Conservation (phyloP, 495 filamentous ascomycete genomes). For the Pseudomonodictys pantanalensis region DNA sequence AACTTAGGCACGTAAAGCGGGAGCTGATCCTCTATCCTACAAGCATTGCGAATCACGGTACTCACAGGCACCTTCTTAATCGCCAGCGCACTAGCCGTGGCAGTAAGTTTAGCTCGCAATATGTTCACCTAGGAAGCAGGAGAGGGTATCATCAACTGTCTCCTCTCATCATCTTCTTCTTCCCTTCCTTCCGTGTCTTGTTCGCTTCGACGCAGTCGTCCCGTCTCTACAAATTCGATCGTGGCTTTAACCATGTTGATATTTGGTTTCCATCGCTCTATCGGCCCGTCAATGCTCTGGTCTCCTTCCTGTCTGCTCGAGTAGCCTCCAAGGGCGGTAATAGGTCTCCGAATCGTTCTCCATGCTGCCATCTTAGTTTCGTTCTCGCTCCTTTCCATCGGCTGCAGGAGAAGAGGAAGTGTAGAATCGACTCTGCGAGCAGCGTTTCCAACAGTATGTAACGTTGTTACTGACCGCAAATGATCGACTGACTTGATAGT, state of each 20-base stretch:
- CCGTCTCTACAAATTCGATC: constrained; percentile 14
- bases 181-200: constrained; percentile 13
- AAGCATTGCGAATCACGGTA: too few relatives aligned
- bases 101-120: background rate
- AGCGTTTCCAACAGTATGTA: too few relatives aligned
- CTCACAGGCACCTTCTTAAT: too few relatives aligned
- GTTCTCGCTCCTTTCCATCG: constrained; percentile 5
- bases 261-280: constrained; percentile 20
- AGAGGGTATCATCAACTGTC: background rate
- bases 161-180: background rate
- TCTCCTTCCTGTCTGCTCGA: constrained; percentile 21
- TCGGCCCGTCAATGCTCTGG: constrained; percentile 13
- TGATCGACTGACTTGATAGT: too few relatives aligned
- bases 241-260: constrained; percentile 17
- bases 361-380: constrained; percentile 9
- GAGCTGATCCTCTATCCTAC: too few relatives aligned
- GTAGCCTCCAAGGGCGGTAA: constrained; percentile 18
- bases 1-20: too few relatives aligned
- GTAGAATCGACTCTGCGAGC: constrained; percentile 16
- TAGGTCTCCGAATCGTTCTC: constrained; percentile 14
- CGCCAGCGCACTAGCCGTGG: background rate
- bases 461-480: too few relatives aligned
- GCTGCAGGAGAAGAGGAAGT: constrained; percentile 20
- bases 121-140: background rate
- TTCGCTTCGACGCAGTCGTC: constrained; percentile 13